phyloP scores from a whole-genome alignment of 2,329 filamentous ascomycete species.

The Fusarium piperis region DNA sequence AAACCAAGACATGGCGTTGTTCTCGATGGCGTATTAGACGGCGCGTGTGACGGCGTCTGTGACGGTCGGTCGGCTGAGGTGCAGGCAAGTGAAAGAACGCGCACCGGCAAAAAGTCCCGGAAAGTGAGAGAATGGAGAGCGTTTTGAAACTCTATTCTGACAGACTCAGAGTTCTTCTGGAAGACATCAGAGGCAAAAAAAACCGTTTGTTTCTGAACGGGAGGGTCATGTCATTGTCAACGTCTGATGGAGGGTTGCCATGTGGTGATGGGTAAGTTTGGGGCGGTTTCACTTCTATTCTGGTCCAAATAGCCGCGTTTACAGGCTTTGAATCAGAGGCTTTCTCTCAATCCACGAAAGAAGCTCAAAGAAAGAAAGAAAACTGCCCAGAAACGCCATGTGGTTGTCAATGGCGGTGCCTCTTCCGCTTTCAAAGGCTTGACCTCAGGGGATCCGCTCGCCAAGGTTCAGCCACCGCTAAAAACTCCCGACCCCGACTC shows the following conservation, averaged over 20 bases:
- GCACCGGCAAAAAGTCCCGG: neutral
- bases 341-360: constrained; percentile 15
- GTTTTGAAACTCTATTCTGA: constrained; percentile 31
- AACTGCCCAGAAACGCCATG: constrained; percentile 23
- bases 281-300: constrained; percentile 6
- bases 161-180: constrained; percentile 14
- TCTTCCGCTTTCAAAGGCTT: constrained; percentile 23
- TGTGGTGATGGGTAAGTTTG: constrained; percentile 1
- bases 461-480: constrained; percentile 14
- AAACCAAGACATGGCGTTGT: constrained; percentile 1
- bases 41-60: constrained; percentile 25
- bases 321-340: constrained; percentile 30
- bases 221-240: constrained; percentile 19
- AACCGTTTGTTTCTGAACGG: neutral
- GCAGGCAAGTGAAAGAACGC: constrained; percentile 28
- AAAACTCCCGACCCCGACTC: neutral
- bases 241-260: neutral
- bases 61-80: constrained; percentile 13
- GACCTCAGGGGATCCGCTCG: constrained; percentile 1
- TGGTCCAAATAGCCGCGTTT: constrained; percentile 22
- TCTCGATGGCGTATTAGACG: constrained; percentile 25
- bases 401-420: constrained; percentile 31
- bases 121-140: neutral
- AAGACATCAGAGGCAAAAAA: constrained; percentile 3
- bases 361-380: constrained; percentile 14